Evolutionary conservation across 2,329 filamentous ascomycete species (phyloP).

Genomic region (Aulographum hederae): DNA sequence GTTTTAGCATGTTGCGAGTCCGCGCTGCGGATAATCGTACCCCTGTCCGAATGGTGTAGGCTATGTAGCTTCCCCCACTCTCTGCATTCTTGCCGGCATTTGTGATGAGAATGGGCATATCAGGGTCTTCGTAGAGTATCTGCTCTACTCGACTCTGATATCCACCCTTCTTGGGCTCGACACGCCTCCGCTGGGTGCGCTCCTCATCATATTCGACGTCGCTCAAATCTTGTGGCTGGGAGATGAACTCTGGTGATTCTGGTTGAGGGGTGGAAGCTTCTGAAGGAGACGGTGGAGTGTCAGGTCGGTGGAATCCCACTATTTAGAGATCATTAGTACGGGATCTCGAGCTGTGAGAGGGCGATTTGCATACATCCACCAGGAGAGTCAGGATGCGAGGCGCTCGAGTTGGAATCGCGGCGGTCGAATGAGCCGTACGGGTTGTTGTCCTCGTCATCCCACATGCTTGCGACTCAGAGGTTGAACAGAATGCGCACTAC

Average conservation of each 20-base stretch:
- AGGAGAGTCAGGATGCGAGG: conserved; percentile 21
- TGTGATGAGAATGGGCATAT: conserved; percentile 76
- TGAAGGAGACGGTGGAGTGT: conserved; percentile 50
- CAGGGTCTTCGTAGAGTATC: conserved; percentile 87
- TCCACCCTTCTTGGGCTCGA: conserved; percentile 54
- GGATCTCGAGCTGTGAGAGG: too few species aligned
- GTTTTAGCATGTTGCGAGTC: not conserved
- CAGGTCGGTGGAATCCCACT: conserved; percentile 39
- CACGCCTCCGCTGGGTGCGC: conserved; percentile 29
- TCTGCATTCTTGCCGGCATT: conserved; percentile 92
- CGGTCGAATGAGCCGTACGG: conserved; percentile 90
- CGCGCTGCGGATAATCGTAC: conserved; percentile 35
- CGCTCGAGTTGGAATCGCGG: conserved; percentile 47
- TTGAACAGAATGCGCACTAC: too few species aligned
- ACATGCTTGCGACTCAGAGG: conserved; percentile 44
- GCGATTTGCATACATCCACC: too few species aligned
- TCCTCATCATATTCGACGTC: conserved; percentile 39
- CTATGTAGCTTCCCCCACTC: conserved; percentile 82
- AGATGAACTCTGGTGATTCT: conserved; percentile 39
- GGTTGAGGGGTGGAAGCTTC: conserved; percentile 53
- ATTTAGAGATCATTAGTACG: not conserved
- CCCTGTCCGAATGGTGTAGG: conserved; percentile 90
- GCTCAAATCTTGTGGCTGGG: conserved; percentile 32
- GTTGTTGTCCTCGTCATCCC: conserved; percentile 92
- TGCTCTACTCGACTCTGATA: conserved; percentile 96